phyloP scores from a whole-genome alignment of 306 rosid genomes.

The Vigna nakashimae region DNA sequence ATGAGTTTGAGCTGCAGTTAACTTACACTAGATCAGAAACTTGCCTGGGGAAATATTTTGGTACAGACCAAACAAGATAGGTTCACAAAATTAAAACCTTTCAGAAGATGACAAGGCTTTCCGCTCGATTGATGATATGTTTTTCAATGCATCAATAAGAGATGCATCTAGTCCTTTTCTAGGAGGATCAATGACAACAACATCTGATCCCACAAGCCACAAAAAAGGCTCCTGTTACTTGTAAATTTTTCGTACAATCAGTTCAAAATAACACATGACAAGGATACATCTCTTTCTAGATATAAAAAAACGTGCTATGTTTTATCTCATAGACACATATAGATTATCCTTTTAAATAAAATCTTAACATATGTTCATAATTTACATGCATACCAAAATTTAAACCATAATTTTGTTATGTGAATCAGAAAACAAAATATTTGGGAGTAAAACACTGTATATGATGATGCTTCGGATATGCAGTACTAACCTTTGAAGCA shows the following conservation, averaged over 20 bases:
- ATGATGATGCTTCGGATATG: conserved; percentile 43
- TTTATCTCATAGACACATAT: neutral
- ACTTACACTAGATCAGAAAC: conserved; percentile 47
- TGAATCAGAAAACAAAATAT: conserved; percentile 14
- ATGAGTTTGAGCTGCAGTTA: conserved; percentile 63
- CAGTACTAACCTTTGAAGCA: conserved; percentile 71
- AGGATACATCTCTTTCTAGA: neutral
- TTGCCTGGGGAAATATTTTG: conserved; percentile 37
- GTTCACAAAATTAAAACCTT: conserved; percentile 61
- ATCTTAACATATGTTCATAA: conserved; percentile 22
- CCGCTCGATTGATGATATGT: conserved; percentile 62
- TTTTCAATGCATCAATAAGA: conserved; percentile 68
- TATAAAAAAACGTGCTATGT: neutral
- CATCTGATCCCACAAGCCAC: conserved; percentile 91
- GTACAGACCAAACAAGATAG: conserved; percentile 32
- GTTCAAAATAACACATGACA: conserved; percentile 35
- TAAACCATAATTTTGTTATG: neutral
- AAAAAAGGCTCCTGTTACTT: conserved; percentile 82
- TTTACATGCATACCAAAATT: conserved; percentile 1
- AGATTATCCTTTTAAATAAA: conserved; percentile 16
- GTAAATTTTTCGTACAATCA: conserved; percentile 44
- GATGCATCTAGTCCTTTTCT: conserved; percentile 89
- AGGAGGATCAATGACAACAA: conserved; percentile 93
- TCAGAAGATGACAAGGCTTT: conserved; percentile 59
- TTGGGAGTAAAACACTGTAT: conserved; percentile 30